phyloP scores from a whole-genome alignment of 2,329 filamentous ascomycete species.

The Clarireedia sp. region DNA sequence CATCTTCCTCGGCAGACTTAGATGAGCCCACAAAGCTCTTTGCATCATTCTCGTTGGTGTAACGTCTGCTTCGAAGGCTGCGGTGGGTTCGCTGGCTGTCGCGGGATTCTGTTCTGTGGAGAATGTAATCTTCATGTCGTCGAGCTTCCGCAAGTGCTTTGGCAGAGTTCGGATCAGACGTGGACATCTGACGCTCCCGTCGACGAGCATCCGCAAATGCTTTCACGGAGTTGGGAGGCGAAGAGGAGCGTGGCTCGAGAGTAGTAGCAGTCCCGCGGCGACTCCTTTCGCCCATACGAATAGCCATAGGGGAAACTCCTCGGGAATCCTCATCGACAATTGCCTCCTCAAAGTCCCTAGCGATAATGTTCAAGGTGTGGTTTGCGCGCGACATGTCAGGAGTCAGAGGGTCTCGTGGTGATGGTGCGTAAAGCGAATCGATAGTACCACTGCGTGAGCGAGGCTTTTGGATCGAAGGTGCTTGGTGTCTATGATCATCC shows the following conservation, averaged over 20 bases:
- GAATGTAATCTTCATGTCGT: conserved; percentile 55
- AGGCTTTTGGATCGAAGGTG: conserved; percentile 49
- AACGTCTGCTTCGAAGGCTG: conserved; percentile 48
- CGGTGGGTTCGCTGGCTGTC: conserved; percentile 53
- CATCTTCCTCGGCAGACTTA: conserved; percentile 74
- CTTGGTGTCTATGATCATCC: conserved; percentile 76
- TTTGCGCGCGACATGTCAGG: conserved; percentile 34
- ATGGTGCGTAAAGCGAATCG: conserved; percentile 56
- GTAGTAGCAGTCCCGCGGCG: conserved; percentile 50
- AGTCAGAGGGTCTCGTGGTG: conserved; percentile 19
- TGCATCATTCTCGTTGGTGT: conserved; percentile 53
- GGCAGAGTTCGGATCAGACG: conserved; percentile 68
- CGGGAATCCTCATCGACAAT: conserved; percentile 66
- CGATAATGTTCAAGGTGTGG: conserved; percentile 38
- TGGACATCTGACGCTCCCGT: conserved; percentile 64
- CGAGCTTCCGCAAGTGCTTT: conserved; percentile 89
- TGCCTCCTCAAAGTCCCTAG: conserved; percentile 82
- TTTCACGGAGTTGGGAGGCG: conserved; percentile 94
- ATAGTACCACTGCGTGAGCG: conserved; percentile 63
- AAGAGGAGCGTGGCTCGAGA: conserved; percentile 59
- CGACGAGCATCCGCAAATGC: conserved; percentile 89
- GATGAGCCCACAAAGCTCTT: conserved; percentile 54
- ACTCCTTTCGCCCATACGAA: conserved; percentile 30
- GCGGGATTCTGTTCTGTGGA: conserved; percentile 65
- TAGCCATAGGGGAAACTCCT: conserved; percentile 31